A percentile compares a stretch with the other conserved stretches of the same genome.
Conservation (phyloP, 352 stramenopile species). For the Bremia lactucae region DNA sequence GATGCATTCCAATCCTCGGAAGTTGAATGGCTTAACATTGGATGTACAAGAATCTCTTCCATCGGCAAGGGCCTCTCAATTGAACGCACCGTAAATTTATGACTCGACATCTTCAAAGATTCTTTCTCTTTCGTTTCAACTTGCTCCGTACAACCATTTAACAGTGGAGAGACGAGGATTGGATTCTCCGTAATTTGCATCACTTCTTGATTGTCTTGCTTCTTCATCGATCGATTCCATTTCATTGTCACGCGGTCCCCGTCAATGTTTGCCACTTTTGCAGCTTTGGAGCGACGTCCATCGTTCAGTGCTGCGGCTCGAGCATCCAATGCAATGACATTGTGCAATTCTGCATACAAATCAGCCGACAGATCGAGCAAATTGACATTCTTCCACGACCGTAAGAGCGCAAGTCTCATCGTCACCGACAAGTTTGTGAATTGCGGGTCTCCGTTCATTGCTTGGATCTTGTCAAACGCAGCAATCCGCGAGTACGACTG, state of each 20-base stretch:
- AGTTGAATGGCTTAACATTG: too few relatives aligned
- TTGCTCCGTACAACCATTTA: background rate
- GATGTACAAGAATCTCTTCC: too few relatives aligned
- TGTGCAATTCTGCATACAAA: conserved; percentile 13
- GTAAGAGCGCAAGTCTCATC: conserved; percentile 13
- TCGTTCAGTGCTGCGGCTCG: conserved; percentile 20
- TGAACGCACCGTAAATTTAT: too few relatives aligned
- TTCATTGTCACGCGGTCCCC: background rate
- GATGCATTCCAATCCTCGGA: too few relatives aligned
- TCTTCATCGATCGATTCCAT: conserved; percentile 5
- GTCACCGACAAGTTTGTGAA: conserved; percentile 13
- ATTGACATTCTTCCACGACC: conserved; percentile 29
- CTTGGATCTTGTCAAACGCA: conserved; percentile 24
- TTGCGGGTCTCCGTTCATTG: conserved; percentile 18
- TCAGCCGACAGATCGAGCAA: conserved; percentile 21
- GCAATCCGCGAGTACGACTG: conserved; percentile 19
- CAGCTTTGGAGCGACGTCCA: conserved; percentile 12
- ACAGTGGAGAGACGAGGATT: too few relatives aligned
- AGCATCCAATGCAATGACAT: conserved; percentile 16
- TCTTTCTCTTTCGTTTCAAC: background rate
- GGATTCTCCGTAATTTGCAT: too few relatives aligned
- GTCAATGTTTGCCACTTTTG: background rate
- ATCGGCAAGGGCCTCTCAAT: too few relatives aligned
- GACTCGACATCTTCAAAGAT: too few relatives aligned
- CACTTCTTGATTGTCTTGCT: too few relatives aligned